Base-by-base conservation (phyloP, 2,329 filamentous ascomycete genomes). In the Stemphylium vesicarium region DNA sequence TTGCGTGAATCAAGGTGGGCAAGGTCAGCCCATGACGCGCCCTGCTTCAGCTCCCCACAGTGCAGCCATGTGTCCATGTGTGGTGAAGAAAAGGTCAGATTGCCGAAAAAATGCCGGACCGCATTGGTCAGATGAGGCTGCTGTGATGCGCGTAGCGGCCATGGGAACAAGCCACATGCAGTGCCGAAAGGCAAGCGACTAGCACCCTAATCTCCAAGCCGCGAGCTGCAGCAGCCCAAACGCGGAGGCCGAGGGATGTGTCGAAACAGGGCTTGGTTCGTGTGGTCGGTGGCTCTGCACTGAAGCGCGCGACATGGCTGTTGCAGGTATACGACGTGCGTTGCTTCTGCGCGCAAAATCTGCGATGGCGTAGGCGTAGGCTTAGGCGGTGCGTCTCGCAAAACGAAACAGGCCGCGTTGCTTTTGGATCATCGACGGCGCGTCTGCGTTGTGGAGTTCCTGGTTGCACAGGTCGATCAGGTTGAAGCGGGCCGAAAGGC, bases 401-500 rank as follows among this genome's bases (percentile, higher is more conserved):
- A 53, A 51, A 41, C 47, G 36, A 58, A 44, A 56, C 50, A 52
- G 42, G 16, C 50, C 43, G 53, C 44, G 54, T 58, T 57, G 56
- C 55, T 55, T 55, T 63, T 57, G 41, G 50, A 47, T 50, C 36
- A 38, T 33, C 43, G 53, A 57, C 33, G 56, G 53, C 54, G 61
- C 56, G 50, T 52, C 51, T 49, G 40, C 36, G 54, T 24, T 44
- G 50, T 58, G 61, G 54, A 60, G 57, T 37, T 41, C 48, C 51
- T 60, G 51, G 62, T 58, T 35, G 57, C 52, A 64, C 57, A 60
- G 42, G 57, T 56, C 62, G 66, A 69, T 70, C 62, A 63, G 55
- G 55, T 56, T 61, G 56, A 53, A 48, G 57, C 62, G 69, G 69
- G 65, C 68, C 69, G 68, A 59, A 41, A 50, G 10, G 64, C 68